Conservation (phyloP, 352 stramenopile species). For the Globisporangium rhizosaccharum region DNA sequence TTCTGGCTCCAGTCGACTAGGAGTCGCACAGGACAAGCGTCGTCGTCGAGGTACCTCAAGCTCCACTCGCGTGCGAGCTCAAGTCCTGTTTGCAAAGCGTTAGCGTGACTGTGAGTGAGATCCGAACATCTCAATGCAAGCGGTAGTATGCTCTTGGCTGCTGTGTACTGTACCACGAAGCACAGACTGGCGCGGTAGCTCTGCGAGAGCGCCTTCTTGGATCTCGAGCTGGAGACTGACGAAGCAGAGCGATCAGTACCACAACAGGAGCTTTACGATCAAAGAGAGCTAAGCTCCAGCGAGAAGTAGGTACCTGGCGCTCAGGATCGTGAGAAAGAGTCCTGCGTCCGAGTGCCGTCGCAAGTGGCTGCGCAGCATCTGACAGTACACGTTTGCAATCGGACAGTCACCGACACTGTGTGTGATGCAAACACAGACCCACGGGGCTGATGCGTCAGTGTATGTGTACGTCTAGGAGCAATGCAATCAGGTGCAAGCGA, state of each 20-base stretch:
- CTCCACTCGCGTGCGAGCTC: conserved; percentile 43
- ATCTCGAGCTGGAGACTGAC: conserved; percentile 36
- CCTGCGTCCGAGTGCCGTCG: conserved; percentile 34
- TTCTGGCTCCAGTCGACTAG: conserved; percentile 41
- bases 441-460: neutral
- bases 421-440: neutral
- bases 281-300: too few species aligned
- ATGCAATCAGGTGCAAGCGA: too few species aligned
- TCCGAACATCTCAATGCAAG: neutral
- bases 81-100: conserved; percentile 21
- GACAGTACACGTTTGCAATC: conserved; percentile 46
- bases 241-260: neutral
- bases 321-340: conserved; percentile 35
- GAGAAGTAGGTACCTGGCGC: conserved; percentile 15
- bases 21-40: conserved; percentile 34
- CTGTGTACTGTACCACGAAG: conserved; percentile 20
- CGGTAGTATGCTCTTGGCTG: neutral
- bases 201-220: conserved; percentile 25
- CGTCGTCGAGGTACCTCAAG: conserved; percentile 35
- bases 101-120: neutral
- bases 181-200: conserved; percentile 22
- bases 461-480: too few species aligned
- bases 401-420: conserved; percentile 38
- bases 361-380: conserved; percentile 52
- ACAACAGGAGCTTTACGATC: neutral